Base-by-base conservation (phyloP, 257 asterid species). In the Rubia yunnanensis region DNA sequence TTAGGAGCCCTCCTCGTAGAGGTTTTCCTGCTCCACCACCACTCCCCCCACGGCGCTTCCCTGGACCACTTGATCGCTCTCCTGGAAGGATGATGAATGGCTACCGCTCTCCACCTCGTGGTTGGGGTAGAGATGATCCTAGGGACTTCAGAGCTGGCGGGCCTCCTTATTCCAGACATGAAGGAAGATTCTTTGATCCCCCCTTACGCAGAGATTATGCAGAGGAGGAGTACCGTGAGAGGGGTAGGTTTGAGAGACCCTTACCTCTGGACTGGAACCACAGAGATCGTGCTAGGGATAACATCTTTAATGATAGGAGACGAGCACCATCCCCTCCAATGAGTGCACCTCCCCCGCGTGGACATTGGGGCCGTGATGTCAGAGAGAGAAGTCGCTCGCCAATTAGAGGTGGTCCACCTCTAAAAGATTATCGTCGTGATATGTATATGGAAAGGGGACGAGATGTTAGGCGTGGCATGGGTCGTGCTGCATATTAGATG, bases 361-460 rank as follows among this genome's bases (percentile, higher is more conserved):
- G 88, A 64, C 84, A 82, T 17, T 83, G 94, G 88, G 85, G 73
- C 65, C 76, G 89, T 20, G 84, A 76, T 71, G 70, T 78, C 30
- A 84, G 95, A 72, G 85, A 78, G 46, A 81, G 95, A 77, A 89
- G 94, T 66, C 83, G 90, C 36, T 87, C 95, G 64, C 96, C 95
- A 4, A 66, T 73, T 23, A 79, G 90, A 80, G 87, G 83, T 11
- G 84, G 83, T 53, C 70, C 66, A 7, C 82, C 66, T 34, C 73
- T 74, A 34, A 85, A 76, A 73, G 85, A 79, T 63, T 77, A 86
- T 75, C 88, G 74, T 18, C 83, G 83, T 8, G 86, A 76, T 50
- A 31, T 78, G 63, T 80, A 78, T 71, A 71, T 78, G 72, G 82
- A 78, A 69, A 78, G 91, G 66, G 86, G 86, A 23, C 81, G 87